These are phyloP conservation scores for Myriosclerotinia scirpicola DNA, from an alignment of 2,329 filamentous ascomycete genomes.

Conservation along the genomic window DNA sequence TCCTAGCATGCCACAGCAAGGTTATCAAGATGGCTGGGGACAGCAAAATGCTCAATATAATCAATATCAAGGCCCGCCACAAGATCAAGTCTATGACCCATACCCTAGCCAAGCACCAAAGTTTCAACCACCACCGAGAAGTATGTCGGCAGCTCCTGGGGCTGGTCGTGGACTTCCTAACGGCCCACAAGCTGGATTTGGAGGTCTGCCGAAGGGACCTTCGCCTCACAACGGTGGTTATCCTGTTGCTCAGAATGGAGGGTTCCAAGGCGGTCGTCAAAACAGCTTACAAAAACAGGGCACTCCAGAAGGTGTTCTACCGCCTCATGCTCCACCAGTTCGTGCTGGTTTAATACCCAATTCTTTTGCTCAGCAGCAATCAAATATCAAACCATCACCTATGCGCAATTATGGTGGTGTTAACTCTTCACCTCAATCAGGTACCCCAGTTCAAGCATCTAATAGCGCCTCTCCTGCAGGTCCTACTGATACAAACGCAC, in stretches of 20 bases:
- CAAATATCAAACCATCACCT: slow-evolving; percentile 58
- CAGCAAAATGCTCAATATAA: slow-evolving; percentile 32
- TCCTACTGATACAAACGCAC: slow-evolving; percentile 19
- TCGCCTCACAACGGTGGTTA: slow-evolving; percentile 26
- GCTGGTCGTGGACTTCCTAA: slow-evolving; percentile 26
- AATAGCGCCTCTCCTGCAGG: slow-evolving; percentile 18
- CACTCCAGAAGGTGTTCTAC: slow-evolving; percentile 45
- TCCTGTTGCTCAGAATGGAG: slow-evolving; percentile 26
- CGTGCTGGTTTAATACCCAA: slow-evolving; percentile 62
- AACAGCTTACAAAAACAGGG: slow-evolving; percentile 33
- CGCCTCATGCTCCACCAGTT: slow-evolving; percentile 62
- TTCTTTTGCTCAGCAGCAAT: slow-evolving; percentile 51
- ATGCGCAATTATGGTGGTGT: slow-evolving; percentile 42
- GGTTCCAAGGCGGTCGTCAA: slow-evolving; percentile 25
- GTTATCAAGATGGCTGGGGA: slow-evolving; percentile 34
- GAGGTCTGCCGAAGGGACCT: slow-evolving; percentile 28
- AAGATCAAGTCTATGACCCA: slow-evolving; percentile 29
- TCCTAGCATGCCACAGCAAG: slow-evolving; percentile 44
- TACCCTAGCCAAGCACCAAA: slow-evolving; percentile 30
- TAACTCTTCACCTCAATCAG: slow-evolving; percentile 20
- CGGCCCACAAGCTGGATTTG: slow-evolving; percentile 29
- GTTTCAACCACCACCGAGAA: slow-evolving; percentile 36
- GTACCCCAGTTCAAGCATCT: not conserved
- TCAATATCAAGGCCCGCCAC: slow-evolving; percentile 27
- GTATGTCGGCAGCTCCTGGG: slow-evolving; percentile 35